These are phyloP conservation scores for Dicorynia guianensis DNA, from an alignment of 306 rosid genomes.

Conservation along the genomic window DNA sequence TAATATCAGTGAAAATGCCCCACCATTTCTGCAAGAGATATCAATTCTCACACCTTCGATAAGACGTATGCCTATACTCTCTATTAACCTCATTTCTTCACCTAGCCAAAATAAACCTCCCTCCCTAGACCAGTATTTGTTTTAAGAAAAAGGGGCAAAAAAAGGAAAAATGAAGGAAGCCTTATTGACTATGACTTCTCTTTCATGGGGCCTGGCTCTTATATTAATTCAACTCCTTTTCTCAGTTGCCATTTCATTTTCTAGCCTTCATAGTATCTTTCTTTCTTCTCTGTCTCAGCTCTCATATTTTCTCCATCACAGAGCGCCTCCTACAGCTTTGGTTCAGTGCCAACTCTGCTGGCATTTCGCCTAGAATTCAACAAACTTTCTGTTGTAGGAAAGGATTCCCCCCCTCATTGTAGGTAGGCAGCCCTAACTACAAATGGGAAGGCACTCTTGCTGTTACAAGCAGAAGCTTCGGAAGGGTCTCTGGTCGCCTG, in stretches of 20 bases:
- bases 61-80: slow-evolving; percentile 48
- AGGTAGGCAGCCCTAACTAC: slow-evolving; percentile 13
- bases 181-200: slow-evolving; percentile 53
- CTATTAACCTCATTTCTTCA: slow-evolving; percentile 39
- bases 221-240: slow-evolving; percentile 57
- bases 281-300: slow-evolving; percentile 24
- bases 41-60: slow-evolving; percentile 46
- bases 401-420: slow-evolving; percentile 25
- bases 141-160: neutral
- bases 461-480: slow-evolving; percentile 67
- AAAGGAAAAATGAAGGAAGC: slow-evolving; percentile 27
- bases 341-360: slow-evolving; percentile 43
- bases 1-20: slow-evolving; percentile 37
- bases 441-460: slow-evolving; percentile 75
- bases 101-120: slow-evolving; percentile 42
- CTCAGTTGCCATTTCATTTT: slow-evolving; percentile 67
- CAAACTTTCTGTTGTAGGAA: slow-evolving; percentile 45
- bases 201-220: slow-evolving; percentile 52
- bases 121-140: slow-evolving; percentile 21
- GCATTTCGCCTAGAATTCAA: slow-evolving; percentile 50
- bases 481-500: slow-evolving; percentile 74
- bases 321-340: slow-evolving; percentile 38
- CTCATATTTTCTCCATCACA: slow-evolving; percentile 45
- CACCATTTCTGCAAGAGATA: slow-evolving; percentile 45
- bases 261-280: slow-evolving; percentile 48